These are phyloP conservation scores for Nemophila menziesii DNA, from an alignment of 257 asterid genomes.

Conservation along the genomic window DNA sequence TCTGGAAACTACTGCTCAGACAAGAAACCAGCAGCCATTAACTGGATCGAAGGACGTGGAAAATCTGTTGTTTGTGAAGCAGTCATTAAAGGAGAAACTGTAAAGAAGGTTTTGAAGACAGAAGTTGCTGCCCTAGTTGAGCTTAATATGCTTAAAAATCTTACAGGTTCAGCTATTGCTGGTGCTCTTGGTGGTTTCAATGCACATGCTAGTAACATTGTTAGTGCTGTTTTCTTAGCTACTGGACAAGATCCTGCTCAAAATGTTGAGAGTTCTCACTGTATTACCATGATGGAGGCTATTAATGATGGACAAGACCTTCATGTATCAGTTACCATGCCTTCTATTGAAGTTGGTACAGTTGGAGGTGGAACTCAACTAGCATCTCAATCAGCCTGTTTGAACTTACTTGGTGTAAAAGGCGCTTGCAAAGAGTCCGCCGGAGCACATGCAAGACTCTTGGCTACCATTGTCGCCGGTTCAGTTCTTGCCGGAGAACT, in stretches of 20 bases:
- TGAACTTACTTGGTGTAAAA: slow-evolving; percentile 41
- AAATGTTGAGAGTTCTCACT: slow-evolving; percentile 45
- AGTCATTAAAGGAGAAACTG: slow-evolving; percentile 33
- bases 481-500: slow-evolving; percentile 48
- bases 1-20: slow-evolving; percentile 49
- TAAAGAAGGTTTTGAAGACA: slow-evolving; percentile 39
- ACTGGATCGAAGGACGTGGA: slow-evolving; percentile 52
- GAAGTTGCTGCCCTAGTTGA: slow-evolving; percentile 39
- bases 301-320: slow-evolving; percentile 43
- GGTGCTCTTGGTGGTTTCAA: slow-evolving; percentile 52
- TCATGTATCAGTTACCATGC: slow-evolving; percentile 45
- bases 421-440: slow-evolving; percentile 36
- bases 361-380: slow-evolving; percentile 56
- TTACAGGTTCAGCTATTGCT: slow-evolving; percentile 44
- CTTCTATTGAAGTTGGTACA: slow-evolving; percentile 51
- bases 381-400: slow-evolving; percentile 42
- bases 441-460: slow-evolving; percentile 35
- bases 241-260: slow-evolving; percentile 55
- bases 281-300: slow-evolving; percentile 49
- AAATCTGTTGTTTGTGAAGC: slow-evolving; percentile 51
- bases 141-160: slow-evolving; percentile 42
- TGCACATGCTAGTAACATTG: slow-evolving; percentile 46
- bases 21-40: slow-evolving; percentile 47
- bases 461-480: slow-evolving; percentile 43
- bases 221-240: slow-evolving; percentile 37